These are phyloP conservation scores for Porphyra umbilicalis DNA, from an alignment of 31 red algal genomes.

Conservation along the genomic window DNA sequence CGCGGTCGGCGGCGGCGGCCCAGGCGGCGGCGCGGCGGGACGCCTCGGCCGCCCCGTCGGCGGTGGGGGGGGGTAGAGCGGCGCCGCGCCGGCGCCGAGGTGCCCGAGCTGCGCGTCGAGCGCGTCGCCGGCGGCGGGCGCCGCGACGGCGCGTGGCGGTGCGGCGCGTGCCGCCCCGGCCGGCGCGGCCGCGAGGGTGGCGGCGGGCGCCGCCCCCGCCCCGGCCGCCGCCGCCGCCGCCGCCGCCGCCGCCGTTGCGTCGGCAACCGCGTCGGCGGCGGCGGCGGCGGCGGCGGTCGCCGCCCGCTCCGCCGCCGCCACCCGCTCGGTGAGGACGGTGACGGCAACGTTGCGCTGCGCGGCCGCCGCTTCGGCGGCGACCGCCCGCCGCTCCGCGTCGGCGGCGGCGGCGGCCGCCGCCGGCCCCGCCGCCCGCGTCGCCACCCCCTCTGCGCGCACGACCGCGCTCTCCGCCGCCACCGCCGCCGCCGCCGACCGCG, in stretches of 20 bases:
- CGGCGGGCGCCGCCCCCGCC: neutral
- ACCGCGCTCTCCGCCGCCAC: neutral
- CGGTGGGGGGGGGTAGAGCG: no score
- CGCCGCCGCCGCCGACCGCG: neutral
- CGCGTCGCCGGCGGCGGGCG: neutral
- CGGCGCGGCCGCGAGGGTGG: neutral
- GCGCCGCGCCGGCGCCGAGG: no score
- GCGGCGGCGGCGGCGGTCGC: neutral
- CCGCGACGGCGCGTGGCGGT: neutral
- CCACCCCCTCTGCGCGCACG: neutral
- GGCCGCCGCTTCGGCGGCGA: neutral
- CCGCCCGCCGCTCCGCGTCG: neutral
- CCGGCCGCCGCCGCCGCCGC: neutral
- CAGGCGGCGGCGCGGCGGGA: no score
- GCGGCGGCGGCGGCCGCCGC: neutral
- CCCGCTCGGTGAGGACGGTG: neutral
- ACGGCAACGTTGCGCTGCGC: neutral
- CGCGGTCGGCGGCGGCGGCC: neutral
- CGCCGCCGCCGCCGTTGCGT: neutral
- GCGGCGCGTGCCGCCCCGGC: neutral
- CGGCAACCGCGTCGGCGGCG: neutral
- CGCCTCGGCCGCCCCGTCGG: no score
- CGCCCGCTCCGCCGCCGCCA: neutral
- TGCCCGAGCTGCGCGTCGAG: no score
- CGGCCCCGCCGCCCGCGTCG: neutral